phyloP scores from a whole-genome alignment of 2,329 filamentous ascomycete species.

The Penicillium expansum region DNA sequence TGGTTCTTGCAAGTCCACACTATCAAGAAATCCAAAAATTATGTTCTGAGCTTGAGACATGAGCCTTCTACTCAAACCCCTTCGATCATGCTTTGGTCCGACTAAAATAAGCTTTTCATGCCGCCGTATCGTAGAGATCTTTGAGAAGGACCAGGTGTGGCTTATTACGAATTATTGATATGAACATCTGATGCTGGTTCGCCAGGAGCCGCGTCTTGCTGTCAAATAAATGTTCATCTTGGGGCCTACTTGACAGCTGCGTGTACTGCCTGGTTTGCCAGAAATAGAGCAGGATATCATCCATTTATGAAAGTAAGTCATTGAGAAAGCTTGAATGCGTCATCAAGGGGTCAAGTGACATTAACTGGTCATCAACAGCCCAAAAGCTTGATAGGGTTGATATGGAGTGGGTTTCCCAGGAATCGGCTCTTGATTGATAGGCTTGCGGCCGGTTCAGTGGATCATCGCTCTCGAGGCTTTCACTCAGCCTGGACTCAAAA shows the following conservation, averaged over 20 bases:
- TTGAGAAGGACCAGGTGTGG: neutral
- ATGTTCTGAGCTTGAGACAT: neutral
- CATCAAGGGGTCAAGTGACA: neutral
- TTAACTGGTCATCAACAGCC: neutral
- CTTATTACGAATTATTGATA: neutral
- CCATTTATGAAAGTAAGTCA: neutral
- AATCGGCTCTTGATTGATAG: neutral
- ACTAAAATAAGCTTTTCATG: conserved; percentile 4
- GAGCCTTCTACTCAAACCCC: neutral
- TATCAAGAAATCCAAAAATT: conserved; percentile 3
- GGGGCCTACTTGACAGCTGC: neutral
- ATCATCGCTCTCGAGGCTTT: neutral
- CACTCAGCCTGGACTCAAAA: neutral
- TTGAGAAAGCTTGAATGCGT: neutral
- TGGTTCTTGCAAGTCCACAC: neutral
- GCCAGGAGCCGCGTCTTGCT: neutral
- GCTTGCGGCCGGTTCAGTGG: neutral
- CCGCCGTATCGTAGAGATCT: neutral
- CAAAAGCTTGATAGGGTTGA: neutral
- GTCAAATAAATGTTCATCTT: neutral
- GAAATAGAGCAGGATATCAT: neutral
- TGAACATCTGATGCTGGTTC: neutral
- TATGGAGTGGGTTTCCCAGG: neutral
- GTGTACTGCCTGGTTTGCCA: conserved; percentile 1
- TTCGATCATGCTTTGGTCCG: conserved; percentile 2